These are phyloP conservation scores for Amanita phalloides DNA, from an alignment of 768 basidiomycete species.

Conservation along the genomic window DNA sequence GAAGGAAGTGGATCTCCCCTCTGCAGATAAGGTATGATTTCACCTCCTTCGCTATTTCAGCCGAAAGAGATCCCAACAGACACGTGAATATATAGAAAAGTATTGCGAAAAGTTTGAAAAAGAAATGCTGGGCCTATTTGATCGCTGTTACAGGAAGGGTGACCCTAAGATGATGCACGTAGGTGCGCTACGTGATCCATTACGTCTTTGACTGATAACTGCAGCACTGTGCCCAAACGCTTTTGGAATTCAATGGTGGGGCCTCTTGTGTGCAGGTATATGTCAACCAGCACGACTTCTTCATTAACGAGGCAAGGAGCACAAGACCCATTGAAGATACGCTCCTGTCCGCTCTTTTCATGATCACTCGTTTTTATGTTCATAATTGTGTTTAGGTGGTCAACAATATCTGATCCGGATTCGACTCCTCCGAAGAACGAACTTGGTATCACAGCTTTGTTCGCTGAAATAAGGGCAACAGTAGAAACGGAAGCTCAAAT, in stretches of 20 bases:
- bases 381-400: conserved; percentile 53
- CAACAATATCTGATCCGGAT: conserved; percentile 68
- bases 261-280: conserved; percentile 96
- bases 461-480: conserved; percentile 80
- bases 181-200: conserved; percentile 14
- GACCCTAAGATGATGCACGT: conserved; percentile 99
- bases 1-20: conserved; percentile 85
- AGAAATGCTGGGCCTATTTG: conserved; percentile 94
- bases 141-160: conserved; percentile 90
- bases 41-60: background rate
- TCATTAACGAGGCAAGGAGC: conserved; percentile 85
- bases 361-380: conserved; percentile 2
- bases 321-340: conserved; percentile 42
- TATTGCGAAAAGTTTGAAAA: conserved; percentile 99
- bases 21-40: conserved; percentile 59
- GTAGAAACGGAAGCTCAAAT: conserved; percentile 96
- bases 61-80: conserved; percentile 30
- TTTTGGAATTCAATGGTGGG: conserved; percentile 97
- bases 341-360: conserved; percentile 32
- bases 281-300: conserved; percentile 99
- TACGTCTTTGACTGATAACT: conserved; percentile 1
- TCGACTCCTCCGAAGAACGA: conserved; percentile 68
- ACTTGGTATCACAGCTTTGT: conserved; percentile 67
- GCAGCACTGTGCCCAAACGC: conserved; percentile 95
- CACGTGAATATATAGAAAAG: conserved; percentile 85